Evolutionary conservation across 2,329 filamentous ascomycete species (phyloP).

Genomic region (Pseudogymnoascus sp.): DNA sequence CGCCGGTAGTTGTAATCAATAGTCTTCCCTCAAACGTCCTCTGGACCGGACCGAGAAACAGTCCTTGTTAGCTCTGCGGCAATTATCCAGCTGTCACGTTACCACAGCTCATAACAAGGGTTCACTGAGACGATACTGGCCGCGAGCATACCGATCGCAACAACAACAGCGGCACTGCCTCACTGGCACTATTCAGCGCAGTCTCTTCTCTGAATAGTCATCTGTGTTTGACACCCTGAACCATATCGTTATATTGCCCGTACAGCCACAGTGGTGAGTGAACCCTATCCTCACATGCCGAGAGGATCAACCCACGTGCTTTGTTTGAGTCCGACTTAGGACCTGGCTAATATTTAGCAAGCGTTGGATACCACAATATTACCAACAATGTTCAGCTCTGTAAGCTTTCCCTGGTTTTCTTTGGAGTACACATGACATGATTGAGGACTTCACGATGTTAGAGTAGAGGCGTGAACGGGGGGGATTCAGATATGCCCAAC

Average conservation of each 20-base stretch:
- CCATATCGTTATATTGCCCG: neutral
- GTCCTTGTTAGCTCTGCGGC: neutral
- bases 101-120: neutral
- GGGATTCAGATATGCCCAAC: neutral
- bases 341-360: neutral
- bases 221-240: neutral
- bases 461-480: neutral
- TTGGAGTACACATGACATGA: neutral
- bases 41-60: neutral
- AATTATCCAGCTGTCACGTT: neutral
- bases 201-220: neutral
- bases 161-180: neutral
- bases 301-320: neutral
- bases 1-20: neutral
- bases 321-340: neutral
- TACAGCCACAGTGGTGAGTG: neutral
- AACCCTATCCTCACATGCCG: neutral
- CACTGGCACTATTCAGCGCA: neutral
- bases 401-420: neutral
- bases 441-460: neutral
- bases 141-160: neutral
- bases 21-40: neutral
- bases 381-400: conserved; percentile 1
- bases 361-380: neutral
- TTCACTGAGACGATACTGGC: neutral